Conservation (phyloP, 129 eudicot species). For the Arctium minus region DNA sequence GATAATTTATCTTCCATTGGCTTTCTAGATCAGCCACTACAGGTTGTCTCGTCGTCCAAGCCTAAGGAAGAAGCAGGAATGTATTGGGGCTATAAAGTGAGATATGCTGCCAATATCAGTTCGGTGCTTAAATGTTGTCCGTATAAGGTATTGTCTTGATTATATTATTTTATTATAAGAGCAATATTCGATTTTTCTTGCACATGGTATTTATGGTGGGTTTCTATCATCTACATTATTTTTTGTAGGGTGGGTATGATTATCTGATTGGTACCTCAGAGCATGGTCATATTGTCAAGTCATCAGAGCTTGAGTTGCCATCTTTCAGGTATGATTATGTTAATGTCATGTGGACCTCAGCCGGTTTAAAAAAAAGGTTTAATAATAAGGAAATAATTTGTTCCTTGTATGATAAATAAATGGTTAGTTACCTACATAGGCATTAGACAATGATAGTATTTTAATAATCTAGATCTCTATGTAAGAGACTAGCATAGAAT, state of each 20-base stretch:
- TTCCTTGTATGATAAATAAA: not conserved
- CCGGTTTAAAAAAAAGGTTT: not conserved
- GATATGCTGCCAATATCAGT: conserved; percentile 84
- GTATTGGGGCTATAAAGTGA: conserved; percentile 94
- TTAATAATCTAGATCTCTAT: too few species aligned
- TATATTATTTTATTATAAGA: not conserved
- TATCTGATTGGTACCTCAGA: conserved; percentile 94
- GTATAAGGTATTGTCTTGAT: conserved; percentile 49
- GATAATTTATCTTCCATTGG: not conserved
- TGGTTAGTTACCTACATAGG: too few species aligned
- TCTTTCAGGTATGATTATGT: conserved; percentile 59
- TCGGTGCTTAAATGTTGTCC: conserved; percentile 64
- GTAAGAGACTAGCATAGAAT: too few species aligned
- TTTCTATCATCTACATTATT: conserved; percentile 8
- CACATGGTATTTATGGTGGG: not conserved
- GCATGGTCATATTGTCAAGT: conserved; percentile 69
- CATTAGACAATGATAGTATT: too few species aligned
- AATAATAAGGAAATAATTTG: not conserved
- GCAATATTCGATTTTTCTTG: not conserved
- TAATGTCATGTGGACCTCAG: not conserved
- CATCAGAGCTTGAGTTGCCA: conserved; percentile 81
- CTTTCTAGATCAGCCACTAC: conserved; percentile 51
- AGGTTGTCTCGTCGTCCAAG: conserved; percentile 65
- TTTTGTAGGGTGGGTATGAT: conserved; percentile 85
- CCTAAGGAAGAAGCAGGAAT: conserved; percentile 75